Evolutionary conservation across 139 green algal genomes (phyloP).

Genomic region (Pseudopediastrum boryanum): DNA sequence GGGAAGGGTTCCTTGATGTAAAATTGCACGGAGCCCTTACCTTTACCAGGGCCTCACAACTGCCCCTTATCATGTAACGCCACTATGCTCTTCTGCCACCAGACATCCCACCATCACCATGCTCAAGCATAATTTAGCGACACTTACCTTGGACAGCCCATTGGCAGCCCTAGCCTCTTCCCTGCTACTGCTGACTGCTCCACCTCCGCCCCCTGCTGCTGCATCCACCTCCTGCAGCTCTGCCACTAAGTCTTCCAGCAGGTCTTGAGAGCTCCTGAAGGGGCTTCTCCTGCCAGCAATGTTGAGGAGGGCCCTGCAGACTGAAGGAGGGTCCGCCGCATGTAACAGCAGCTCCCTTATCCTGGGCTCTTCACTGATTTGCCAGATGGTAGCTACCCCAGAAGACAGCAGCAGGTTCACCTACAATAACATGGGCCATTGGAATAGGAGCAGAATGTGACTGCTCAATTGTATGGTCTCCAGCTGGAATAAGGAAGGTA

Average conservation of each 20-base stretch:
- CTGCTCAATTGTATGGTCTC: background rate
- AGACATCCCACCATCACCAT: too few relatives aligned
- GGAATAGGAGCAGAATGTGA: background rate
- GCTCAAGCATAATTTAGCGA: too few relatives aligned
- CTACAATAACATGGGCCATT: background rate
- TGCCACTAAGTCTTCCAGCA: background rate
- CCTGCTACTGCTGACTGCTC: background rate
- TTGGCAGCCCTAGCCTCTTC: too few relatives aligned
- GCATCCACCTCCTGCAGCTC: background rate
- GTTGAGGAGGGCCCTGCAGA: background rate
- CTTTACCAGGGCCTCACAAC: too few relatives aligned
- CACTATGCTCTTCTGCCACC: too few relatives aligned
- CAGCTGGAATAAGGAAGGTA: background rate
- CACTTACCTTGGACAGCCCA: too few relatives aligned
- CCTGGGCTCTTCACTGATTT: background rate
- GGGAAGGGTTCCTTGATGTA: too few relatives aligned
- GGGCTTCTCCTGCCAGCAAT: background rate
- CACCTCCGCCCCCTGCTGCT: background rate
- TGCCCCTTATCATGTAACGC: too few relatives aligned
- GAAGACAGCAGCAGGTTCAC: constrained; percentile 17
- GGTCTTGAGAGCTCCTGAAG: background rate
- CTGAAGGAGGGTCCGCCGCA: background rate
- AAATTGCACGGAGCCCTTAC: too few relatives aligned
- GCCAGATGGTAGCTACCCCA: constrained; percentile 2
- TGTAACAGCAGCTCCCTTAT: constrained; percentile 8